A percentile compares a stretch with the other conserved stretches of the same genome.
Conservation (phyloP, 202 grass and related monocot genomes). For the Saccharum hybrid region DNA sequence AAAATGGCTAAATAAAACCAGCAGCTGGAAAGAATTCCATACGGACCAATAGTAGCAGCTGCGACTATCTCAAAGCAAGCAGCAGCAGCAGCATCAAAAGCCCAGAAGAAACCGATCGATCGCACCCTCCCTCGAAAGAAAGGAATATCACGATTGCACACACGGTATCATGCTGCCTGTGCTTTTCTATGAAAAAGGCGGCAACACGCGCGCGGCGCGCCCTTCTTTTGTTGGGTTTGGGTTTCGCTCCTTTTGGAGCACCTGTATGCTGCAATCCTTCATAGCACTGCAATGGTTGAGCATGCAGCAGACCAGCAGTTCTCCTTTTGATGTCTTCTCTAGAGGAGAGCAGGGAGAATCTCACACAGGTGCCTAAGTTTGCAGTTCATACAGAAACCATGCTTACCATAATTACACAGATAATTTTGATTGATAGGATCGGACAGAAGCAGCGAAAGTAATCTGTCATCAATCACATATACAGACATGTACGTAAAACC, state of each 20-base stretch:
- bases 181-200: conserved; percentile 34
- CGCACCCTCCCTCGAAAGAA: conserved; percentile 3
- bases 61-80: conserved; percentile 16
- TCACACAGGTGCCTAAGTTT: conserved; percentile 11
- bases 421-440: neutral
- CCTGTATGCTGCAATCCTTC: conserved; percentile 16
- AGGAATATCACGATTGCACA: conserved; percentile 26
- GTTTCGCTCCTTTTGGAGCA: conserved; percentile 25
- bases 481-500: neutral
- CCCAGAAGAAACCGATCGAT: conserved; percentile 1
- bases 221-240: conserved; percentile 28
- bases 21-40: conserved; percentile 3
- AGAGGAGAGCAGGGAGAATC: neutral
- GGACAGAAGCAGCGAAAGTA: neutral
- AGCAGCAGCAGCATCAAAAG: conserved; percentile 25
- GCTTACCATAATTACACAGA: neutral
- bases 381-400: neutral
- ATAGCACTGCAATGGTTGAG: neutral
- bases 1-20: conserved; percentile 4
- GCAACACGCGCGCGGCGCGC: conserved; percentile 20
- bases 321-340: no score
- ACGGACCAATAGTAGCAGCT: conserved; percentile 9
- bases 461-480: neutral
- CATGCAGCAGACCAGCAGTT: neutral
- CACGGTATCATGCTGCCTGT: conserved; percentile 40